Evolutionary conservation across 352 stramenopile genomes (phyloP).

Genomic region (Heterotrichella gracilis): DNA sequence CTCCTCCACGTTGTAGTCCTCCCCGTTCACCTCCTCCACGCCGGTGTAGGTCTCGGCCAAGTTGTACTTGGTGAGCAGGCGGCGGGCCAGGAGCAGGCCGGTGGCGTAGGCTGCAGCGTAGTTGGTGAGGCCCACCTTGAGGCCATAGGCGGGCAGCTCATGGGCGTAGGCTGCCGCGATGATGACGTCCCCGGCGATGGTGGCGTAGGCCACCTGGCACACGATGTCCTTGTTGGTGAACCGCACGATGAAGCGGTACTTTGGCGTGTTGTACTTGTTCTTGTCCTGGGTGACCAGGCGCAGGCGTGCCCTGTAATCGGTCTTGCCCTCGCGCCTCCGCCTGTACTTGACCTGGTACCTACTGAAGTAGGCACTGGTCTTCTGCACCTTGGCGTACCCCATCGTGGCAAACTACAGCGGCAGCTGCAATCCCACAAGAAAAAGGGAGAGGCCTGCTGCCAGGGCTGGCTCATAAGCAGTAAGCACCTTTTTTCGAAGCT

Average conservation of each 20-base stretch:
- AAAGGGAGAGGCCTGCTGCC: too few species aligned
- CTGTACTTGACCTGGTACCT: slow-evolving; percentile 94
- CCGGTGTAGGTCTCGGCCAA: slow-evolving; percentile 84
- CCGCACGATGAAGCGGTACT: slow-evolving; percentile 73
- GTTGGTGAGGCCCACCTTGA: slow-evolving; percentile 88
- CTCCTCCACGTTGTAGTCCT: slow-evolving; percentile 16
- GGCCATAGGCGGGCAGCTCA: slow-evolving; percentile 79
- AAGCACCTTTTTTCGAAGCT: too few species aligned
- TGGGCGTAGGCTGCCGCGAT: slow-evolving; percentile 54
- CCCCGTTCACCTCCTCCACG: slow-evolving; percentile 24
- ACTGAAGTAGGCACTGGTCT: slow-evolving; percentile 98
- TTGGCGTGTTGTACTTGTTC: slow-evolving; percentile 99
- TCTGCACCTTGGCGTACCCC: slow-evolving; percentile 85
- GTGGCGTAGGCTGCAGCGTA: slow-evolving; percentile 92
- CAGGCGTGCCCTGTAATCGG: slow-evolving; percentile 95
- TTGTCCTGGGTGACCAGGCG: slow-evolving; percentile 89
- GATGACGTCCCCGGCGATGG: slow-evolving; percentile 90
- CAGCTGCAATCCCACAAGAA: too few species aligned
- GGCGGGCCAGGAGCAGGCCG: slow-evolving; percentile 56
- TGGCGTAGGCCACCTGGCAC: slow-evolving; percentile 86
- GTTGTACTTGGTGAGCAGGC: slow-evolving; percentile 69
- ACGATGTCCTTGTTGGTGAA: slow-evolving; percentile 73
- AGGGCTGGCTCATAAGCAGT: too few species aligned
- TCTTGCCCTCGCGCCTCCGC: slow-evolving; percentile 71
- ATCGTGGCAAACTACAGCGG: too few species aligned